Evolutionary conservation across 2,329 filamentous ascomycete species (phyloP), one percentile per base, ranked within the genome.

Genomic region (Pyrenochaeta sp.): DNA sequence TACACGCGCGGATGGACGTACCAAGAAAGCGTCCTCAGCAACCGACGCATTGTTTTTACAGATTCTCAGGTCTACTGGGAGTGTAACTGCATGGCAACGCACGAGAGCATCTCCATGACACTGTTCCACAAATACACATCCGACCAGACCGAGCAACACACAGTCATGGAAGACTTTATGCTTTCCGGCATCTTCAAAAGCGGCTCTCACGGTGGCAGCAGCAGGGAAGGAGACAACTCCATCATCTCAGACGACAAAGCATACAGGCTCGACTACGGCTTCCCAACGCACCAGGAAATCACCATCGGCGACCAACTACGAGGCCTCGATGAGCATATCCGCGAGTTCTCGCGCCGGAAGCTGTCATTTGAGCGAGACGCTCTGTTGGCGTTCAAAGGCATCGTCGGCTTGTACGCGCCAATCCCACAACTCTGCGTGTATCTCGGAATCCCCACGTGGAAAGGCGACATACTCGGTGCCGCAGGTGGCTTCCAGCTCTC

Each of bases 261-360:
- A 7, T 41, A 45, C 18, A 39, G 41, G 8, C 6, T 53, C 1
- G 42, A 53, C n/a, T 47, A 53, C 22, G 50, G 50, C 15, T 53
- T 53, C 15, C 41, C 44, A 4, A 17, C 37, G 3, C 22, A 32
- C 3, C 10, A 42, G 3, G 31, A 39, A 10, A 29, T 30, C 5
- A 41, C 38, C 1, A 27, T 53, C n/a, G 18, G 39, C 15, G 39
- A 31, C 3, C 38, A 51, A 19, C 13, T 47, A 6, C 24, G 43
- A 35, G 46, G 47, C 1, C 50, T 53, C 3, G 28, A 44, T 9
- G 46, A 51, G 17, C 50, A 53, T 15, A 53, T 53, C 17, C 46
- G 47, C 15, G 47, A 40, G 9, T 53, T 53, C 21, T 44, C 47
- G 3, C 31, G 27, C 13, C 28, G 50, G 23, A 8, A 15, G 7